These are phyloP conservation scores for Geotrichum restrictum DNA, from an alignment of 1,139 yeast genomes.

Conservation along the genomic window DNA sequence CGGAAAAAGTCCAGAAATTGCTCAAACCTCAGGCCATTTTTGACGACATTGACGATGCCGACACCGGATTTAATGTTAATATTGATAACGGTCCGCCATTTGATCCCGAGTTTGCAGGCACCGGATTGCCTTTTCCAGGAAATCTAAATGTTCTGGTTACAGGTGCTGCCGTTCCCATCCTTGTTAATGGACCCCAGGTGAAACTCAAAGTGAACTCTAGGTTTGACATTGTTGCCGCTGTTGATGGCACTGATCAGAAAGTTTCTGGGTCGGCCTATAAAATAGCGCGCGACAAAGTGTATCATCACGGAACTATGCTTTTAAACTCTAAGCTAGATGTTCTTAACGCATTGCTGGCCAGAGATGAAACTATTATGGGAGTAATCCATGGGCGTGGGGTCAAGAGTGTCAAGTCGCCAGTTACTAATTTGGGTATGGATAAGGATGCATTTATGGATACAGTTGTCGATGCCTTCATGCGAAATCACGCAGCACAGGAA, in stretches of 20 bases:
- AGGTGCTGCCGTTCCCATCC: neutral
- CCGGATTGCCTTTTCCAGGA: neutral
- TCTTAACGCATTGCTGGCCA: conserved; percentile 54
- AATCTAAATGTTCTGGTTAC: neutral
- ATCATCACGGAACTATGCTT: conserved; percentile 96
- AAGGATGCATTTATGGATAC: conserved; percentile 47
- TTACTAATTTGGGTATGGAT: conserved; percentile 50
- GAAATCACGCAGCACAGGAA: no score
- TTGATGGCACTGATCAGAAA: conserved; percentile 47
- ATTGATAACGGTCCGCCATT: no score
- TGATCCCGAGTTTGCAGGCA: neutral
- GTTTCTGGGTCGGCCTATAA: conserved; percentile 90
- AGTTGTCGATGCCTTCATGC: conserved; percentile 32
- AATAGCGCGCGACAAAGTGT: conserved; percentile 71
- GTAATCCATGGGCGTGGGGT: conserved; percentile 57
- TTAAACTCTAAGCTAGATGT: conserved; percentile 58
- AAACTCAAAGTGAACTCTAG: conserved; percentile 55
- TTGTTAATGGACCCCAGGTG: conserved; percentile 34
- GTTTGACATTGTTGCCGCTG: conserved; percentile 65
- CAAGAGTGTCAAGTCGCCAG: conserved; percentile 62
- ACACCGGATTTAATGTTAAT: no score
- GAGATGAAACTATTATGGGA: conserved; percentile 46
- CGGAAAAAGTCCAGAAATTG: conserved; percentile 15
- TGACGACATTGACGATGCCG: no score
- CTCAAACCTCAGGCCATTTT: neutral